Conservation (phyloP, 2,329 filamentous ascomycete genomes). For the Trichoderma koningii region DNA sequence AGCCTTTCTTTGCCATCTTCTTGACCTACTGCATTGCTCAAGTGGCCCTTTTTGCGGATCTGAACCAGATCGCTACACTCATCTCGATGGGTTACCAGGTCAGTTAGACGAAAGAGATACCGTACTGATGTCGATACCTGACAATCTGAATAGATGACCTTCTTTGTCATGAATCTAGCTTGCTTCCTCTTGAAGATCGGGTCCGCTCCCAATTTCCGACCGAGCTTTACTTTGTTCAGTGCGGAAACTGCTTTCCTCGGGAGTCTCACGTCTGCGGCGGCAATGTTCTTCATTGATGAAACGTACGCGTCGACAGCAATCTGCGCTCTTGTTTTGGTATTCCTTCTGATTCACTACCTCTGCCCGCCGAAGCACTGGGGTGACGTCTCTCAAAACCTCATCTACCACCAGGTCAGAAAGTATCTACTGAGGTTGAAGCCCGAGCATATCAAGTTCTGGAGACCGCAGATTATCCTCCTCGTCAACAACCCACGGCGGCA, state of each 20-base stretch:
- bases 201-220: conserved; percentile 85
- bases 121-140: neutral
- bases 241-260: conserved; percentile 79
- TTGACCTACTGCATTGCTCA: conserved; percentile 76
- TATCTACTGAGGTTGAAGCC: conserved; percentile 80
- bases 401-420: conserved; percentile 83
- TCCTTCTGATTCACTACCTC: conserved; percentile 81
- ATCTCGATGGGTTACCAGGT: conserved; percentile 87
- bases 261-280: conserved; percentile 71
- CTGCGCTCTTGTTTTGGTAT: conserved; percentile 72
- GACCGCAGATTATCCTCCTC: conserved; percentile 81
- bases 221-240: conserved; percentile 86
- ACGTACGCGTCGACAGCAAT: conserved; percentile 77
- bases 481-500: conserved; percentile 81
- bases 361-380: conserved; percentile 87
- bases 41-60: conserved; percentile 75
- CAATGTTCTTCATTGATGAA: conserved; percentile 90
- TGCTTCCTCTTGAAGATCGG: conserved; percentile 86
- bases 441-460: conserved; percentile 93
- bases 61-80: conserved; percentile 86
- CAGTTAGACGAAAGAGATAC: conserved; percentile 30
- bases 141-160: conserved; percentile 65
- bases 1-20: conserved; percentile 74
- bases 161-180: conserved; percentile 83
- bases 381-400: conserved; percentile 84